Percentiles rank a stretch among this genome's conserved stretches.
Conservation (phyloP, 768 basidiomycete species). For the Termitomyces sp. region DNA sequence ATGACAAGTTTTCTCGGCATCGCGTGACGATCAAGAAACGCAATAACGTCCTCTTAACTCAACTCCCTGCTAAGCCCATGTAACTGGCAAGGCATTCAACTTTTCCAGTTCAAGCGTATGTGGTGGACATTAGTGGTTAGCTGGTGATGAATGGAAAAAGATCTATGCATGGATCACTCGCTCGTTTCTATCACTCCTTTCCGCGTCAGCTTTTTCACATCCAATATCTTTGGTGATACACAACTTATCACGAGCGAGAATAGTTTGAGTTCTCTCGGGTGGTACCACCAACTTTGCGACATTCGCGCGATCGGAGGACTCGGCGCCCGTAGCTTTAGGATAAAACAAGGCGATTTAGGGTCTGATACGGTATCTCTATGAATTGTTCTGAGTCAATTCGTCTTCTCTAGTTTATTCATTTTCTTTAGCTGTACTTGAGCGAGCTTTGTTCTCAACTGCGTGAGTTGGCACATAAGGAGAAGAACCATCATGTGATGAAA, state of each 20-base stretch:
- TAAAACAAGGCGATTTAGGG: not conserved
- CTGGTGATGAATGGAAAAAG: not conserved
- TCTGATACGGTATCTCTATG: not conserved
- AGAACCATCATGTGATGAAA: conserved; percentile 6
- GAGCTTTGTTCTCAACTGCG: not conserved
- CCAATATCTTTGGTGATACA: not conserved
- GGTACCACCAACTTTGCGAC: not conserved
- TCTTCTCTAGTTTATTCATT: not conserved
- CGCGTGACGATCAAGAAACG: conserved; percentile 97
- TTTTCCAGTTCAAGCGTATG: not conserved
- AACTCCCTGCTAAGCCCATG: conserved; percentile 85
- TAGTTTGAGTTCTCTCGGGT: not conserved
- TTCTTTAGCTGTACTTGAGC: not conserved
- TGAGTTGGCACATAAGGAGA: not conserved
- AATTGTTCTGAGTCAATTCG: not conserved
- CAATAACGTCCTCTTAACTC: conserved; percentile 83
- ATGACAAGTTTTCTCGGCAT: conserved; percentile 98
- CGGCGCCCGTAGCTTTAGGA: not conserved
- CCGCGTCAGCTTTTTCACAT: not conserved
- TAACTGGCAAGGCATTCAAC: conserved; percentile 30
- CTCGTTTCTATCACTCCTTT: conserved; percentile 7
- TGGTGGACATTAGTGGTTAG: not conserved
- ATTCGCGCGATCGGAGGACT: not conserved
- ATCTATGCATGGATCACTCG: not conserved
- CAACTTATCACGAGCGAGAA: not conserved